Evolutionary conservation across 1,284 basidiomycete genomes (phyloP).

Genomic region (Spongiforma sp.): DNA sequence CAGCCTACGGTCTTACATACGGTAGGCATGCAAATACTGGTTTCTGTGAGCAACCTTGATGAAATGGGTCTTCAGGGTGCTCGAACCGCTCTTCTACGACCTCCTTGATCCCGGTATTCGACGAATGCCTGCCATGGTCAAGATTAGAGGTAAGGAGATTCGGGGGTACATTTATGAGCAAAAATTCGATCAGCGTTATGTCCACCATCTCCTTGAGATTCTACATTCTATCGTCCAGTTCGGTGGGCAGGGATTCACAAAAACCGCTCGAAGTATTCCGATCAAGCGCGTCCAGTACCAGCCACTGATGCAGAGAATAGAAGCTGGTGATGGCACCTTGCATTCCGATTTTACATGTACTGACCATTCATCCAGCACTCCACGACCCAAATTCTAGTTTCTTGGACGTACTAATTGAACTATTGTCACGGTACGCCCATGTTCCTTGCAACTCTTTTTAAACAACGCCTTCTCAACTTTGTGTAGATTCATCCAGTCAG

Average conservation of each 20-base stretch:
- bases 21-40: conserved; percentile 52
- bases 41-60: conserved; percentile 4
- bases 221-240: conserved; percentile 82
- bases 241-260: conserved; percentile 87
- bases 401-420: conserved; percentile 72
- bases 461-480: conserved; percentile 3
- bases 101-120: conserved; percentile 74
- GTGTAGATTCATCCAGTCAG: conserved; percentile 76
- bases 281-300: conserved; percentile 67
- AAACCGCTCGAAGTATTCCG: conserved; percentile 63
- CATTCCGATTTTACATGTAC: conserved; percentile 9
- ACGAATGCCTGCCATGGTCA: conserved; percentile 52
- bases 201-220: conserved; percentile 76
- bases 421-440: conserved; percentile 65
- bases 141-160: conserved; percentile 69
- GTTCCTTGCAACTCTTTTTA: background rate
- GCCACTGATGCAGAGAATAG: conserved; percentile 62
- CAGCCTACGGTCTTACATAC: conserved; percentile 87
- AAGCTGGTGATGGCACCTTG: conserved; percentile 49
- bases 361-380: conserved; percentile 46
- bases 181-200: conserved; percentile 78
- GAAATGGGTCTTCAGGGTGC: conserved; percentile 54
- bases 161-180: conserved; percentile 71
- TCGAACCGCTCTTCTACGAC: conserved; percentile 87
- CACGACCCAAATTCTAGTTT: conserved; percentile 68